Evolutionary conservation across 2,329 filamentous ascomycete genomes (phyloP).

Genomic region (Stemphylium lycopersici): DNA sequence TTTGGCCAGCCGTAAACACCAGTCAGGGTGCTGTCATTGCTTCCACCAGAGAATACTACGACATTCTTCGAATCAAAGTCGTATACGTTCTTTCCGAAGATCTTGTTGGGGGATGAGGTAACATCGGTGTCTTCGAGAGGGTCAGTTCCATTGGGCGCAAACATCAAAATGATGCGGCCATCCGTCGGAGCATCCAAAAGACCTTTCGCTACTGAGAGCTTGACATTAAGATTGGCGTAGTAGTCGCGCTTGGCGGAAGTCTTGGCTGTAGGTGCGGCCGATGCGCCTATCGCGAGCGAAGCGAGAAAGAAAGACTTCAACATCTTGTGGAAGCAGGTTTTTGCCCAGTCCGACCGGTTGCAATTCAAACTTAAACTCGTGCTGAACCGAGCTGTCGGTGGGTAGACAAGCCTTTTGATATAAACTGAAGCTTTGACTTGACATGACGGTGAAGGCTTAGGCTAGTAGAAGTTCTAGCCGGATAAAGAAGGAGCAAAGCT

Average conservation of each 20-base stretch:
- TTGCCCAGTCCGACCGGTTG: background rate
- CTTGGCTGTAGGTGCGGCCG: background rate
- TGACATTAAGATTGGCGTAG: constrained; percentile 16
- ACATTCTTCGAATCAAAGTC: constrained; percentile 24
- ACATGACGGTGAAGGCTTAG: background rate
- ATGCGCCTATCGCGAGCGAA: constrained; percentile 1
- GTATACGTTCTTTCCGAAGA: constrained; percentile 49
- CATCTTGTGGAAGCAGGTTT: constrained; percentile 1
- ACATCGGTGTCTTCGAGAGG: constrained; percentile 48
- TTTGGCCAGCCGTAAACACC: constrained; percentile 46
- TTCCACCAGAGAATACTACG: constrained; percentile 38
- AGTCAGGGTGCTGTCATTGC: constrained; percentile 26
- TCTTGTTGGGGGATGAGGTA: constrained; percentile 41
- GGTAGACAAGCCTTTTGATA: constrained; percentile 6
- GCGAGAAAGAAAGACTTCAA: constrained; percentile 2
- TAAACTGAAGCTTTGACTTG: background rate
- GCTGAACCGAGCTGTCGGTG: background rate
- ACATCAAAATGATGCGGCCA: constrained; percentile 43
- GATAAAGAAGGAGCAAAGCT: constrained; percentile 5
- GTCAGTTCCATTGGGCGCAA: constrained; percentile 43
- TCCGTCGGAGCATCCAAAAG: constrained; percentile 35
- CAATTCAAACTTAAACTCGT: background rate
- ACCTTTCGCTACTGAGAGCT: constrained; percentile 35
- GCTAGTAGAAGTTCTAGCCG: constrained; percentile 2
- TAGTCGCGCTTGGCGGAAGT: constrained; percentile 2